phyloP scores from a whole-genome alignment of 495 filamentous ascomycete species.

The Paragyromitra xinjiangensis region DNA sequence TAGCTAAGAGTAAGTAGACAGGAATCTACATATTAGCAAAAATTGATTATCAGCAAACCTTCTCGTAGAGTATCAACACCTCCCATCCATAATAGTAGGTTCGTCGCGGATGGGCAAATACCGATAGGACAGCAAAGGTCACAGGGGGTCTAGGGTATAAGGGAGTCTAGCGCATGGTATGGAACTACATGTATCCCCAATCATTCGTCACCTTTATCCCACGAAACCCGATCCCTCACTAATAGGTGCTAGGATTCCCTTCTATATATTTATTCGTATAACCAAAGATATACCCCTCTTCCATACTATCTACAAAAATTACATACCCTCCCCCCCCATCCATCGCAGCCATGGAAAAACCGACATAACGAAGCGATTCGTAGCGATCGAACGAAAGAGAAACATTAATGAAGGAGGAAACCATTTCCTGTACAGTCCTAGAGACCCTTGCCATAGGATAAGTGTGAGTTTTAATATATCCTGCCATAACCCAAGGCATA shows the following conservation, averaged over 20 bases:
- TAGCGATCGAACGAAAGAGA: not conserved
- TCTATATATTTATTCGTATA: not conserved
- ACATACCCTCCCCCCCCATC: not conserved
- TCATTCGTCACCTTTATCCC: not conserved
- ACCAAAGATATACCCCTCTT: not conserved
- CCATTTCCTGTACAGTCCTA: not conserved
- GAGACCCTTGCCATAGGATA: not conserved
- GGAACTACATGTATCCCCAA: not conserved
- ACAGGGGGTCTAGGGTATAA: not conserved
- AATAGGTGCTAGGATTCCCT: not conserved
- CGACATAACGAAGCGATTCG: not conserved
- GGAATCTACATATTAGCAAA: not conserved
- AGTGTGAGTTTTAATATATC: not conserved
- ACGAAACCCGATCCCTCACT: not conserved
- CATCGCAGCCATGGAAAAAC: not conserved
- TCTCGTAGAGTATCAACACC: not conserved
- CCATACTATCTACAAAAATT: no score
- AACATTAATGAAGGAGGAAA: not conserved
- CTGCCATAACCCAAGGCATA: conserved; percentile 12
- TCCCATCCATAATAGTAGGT: no score
- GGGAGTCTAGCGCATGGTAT: not conserved
- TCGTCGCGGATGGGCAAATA: no score
- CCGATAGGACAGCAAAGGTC: no score
- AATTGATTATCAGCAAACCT: not conserved
- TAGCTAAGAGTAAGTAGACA: not conserved